Evolutionary conservation across 257 asterid genomes (phyloP), one percentile per base, ranked within the genome.

Genomic region (Scutellaria barbata): DNA sequence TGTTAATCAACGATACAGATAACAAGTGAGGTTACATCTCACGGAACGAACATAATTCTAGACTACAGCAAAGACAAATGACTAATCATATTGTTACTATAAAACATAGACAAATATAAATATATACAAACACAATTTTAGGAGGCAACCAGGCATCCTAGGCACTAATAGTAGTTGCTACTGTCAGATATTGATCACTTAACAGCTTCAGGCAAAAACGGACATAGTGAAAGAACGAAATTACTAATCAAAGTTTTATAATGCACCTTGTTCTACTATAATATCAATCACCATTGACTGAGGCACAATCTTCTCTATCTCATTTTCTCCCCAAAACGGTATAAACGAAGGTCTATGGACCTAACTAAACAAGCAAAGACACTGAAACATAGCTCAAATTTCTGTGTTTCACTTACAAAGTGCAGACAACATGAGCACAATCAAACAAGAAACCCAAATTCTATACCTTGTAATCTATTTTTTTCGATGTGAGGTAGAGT

Each of bases 241-340:
- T 5, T 42, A 47, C n/a, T 35, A 8, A 30, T 9, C 33, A 13
- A 45, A 17, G 68, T 50, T 7, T 45, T 58, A 47, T 10, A 41
- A 11, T 18, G 46, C 81, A 88, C 96, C 96, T 86, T 89, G 92
- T 75, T 89, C 96, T 20, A 83, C 65, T 67, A 86, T 82, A 68
- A 85, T 66, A 75, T 83, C 90, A 10, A 86, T 80, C 63, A 89
- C 87, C 78, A 80, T 68, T 73, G 80, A 59, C 58, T 85, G 80
- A 55, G 89, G 92, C 41, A 86, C 82, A 18, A 60, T 89, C 89
- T 77, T 86, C 78, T 83, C 85, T 22, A 86, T 72, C 75, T 77
- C 85, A 10, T 57, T 55, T 72, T 77, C 85, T 64, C 90, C 88
- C 54, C 82, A 80, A 59, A 85, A 89, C 12, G 92, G 92, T 75